Base-by-base conservation (phyloP, 192 early-diverging fungal genomes). In the Coemansia sp. region DNA sequence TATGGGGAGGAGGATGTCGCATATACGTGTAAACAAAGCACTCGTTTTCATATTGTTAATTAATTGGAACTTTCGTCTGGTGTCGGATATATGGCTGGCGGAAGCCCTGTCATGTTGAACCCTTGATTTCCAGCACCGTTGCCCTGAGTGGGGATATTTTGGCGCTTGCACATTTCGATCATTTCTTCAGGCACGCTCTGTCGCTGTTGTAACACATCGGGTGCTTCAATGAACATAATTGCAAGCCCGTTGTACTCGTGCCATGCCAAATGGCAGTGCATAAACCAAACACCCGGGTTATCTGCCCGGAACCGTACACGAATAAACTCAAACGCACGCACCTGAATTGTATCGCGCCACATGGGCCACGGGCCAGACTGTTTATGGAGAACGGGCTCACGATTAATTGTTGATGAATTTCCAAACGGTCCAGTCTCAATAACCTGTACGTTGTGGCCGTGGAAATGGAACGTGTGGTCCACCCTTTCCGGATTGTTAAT, bases 221-320 rank as follows among this genome's bases (percentile, higher is more conserved):
- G 89, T 7, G 89, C 89, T 62, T 89, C 88, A 24, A 92, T 70
- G 64, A 94, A 67, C 2, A 79, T 78, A 12, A 85, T 79, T 7
- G 84, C 90, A 62, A 93, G 82, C 65, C 93, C 93, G 56, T 85
- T 72, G 35, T 82, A 84, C 52, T 89, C 71, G 41, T 83, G 82
- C 39, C 62, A 64, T 21, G 78, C 70, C 51, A 73, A 59, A 69
- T 93, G 93, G 74, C 93, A 95, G 70, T 93, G 93, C 75, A 93
- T 82, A 51, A 89, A 61, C 90, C 89, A 95, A 0, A 32, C 29
- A 0, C 29, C 29, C 5, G 29, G 29, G 29, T 32, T 32, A 32
- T 32, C 29, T 32, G 89, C 89, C n/a, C 79, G 50, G 71, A 91
- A 91, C 10, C 91, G 81, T 53, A 95, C 72, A 23, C 85, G 84